Evolutionary conservation across 2,329 filamentous ascomycete genomes (phyloP).

Genomic region (Zymoseptoria brevis): DNA sequence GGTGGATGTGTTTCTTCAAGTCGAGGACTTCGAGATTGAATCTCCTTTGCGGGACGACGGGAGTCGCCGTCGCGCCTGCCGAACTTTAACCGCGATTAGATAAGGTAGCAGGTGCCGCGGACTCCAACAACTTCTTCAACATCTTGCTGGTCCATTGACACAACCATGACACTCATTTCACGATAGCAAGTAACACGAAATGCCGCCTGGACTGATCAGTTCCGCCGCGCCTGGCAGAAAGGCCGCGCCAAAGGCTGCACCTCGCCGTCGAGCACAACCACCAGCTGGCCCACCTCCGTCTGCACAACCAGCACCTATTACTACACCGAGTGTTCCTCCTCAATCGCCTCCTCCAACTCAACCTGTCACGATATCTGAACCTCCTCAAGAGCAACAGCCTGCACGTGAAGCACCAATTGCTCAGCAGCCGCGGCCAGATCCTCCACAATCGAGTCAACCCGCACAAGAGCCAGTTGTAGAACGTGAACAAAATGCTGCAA

Average conservation of each 20-base stretch:
- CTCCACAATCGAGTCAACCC: constrained; percentile 10
- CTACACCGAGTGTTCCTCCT: constrained; percentile 6
- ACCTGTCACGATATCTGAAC: constrained; percentile 1
- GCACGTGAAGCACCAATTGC: neutral
- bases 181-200: neutral
- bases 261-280: constrained; percentile 30
- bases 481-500: neutral
- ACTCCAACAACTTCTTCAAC: no score
- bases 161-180: neutral
- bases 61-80: no score
- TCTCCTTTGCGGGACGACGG: no score
- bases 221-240: constrained; percentile 46
- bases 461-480: constrained; percentile 1
- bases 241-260: constrained; percentile 40
- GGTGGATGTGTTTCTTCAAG: neutral
- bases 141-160: neutral
- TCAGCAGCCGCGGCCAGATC: constrained; percentile 9
- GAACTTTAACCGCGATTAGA: no score
- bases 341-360: constrained; percentile 15
- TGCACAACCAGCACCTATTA: constrained; percentile 3
- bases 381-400: neutral
- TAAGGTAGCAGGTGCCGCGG: no score
- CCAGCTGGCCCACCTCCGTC: constrained; percentile 11
- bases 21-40: neutral
- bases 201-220: constrained; percentile 41